Base-by-base conservation (phyloP, 208 protist species). In the Leishmania arabica region DNA sequence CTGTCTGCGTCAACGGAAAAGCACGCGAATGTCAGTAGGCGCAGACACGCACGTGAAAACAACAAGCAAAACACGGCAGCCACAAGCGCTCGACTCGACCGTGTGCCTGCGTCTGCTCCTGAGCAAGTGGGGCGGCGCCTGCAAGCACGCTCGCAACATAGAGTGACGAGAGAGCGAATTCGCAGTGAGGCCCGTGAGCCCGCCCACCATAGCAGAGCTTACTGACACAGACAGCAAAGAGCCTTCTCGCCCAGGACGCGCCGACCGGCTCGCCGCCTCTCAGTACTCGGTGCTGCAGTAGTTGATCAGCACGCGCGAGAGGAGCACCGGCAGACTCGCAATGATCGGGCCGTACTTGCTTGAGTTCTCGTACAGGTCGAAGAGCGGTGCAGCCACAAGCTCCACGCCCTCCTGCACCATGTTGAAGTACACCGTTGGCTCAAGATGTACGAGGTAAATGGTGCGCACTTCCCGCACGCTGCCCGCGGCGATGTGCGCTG, bases 281-380 rank as follows among this genome's bases (percentile, higher is more conserved):
- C 72, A 93, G 79, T 87, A 95, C 51, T 93, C 89, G 0, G 78
- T 84, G 84, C 83, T 90, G 83, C 94, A 96, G 85, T 92, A 95
- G 75, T 98, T 97, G 66, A 98, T 91, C 24, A 93, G 82, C 24
- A 97, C 91, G n/a, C 93, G 87, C 0, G 94, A 97, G 4, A 97
- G 84, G 2, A 91, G 72, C 65, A 89, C 87, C 13, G 96, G 96
- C 37, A 98, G 86, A 58, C 89, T 92, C 17, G 93, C 92, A 65
- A 98, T 91, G 27, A 96, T 86, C 1, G 94, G 80, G 13, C 93
- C 94, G 80, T 97, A 98, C 85, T 96, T 97, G 72, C 77, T 75
- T 4, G 92, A 78, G 66, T 98, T 98, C 45, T 98, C 95, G 81
- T 98, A 98, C 31, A 98, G 78, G 56, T 98, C 95, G 81, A 98